Conservation (phyloP, 345 rosid species). For the Corchorus olitorius region DNA sequence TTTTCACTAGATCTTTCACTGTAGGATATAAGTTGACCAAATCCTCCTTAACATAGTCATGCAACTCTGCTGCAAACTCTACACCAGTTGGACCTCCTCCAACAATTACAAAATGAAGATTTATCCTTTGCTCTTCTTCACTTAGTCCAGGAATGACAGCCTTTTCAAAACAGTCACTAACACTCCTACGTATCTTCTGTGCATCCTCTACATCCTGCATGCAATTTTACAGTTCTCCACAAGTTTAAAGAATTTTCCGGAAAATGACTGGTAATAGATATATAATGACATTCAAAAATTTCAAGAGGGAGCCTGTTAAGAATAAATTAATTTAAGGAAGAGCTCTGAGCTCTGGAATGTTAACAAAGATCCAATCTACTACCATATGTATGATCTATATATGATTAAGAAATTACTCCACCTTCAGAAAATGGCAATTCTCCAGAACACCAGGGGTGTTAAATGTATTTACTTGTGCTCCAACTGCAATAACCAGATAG, state of each 20-base stretch:
- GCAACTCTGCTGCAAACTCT: slow-evolving; percentile 98
- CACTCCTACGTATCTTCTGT: slow-evolving; percentile 76
- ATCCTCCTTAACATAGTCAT: slow-evolving; percentile 83
- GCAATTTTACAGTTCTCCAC: slow-evolving; percentile 13
- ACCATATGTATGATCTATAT: neutral
- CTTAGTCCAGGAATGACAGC: slow-evolving; percentile 81
- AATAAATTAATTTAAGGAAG: neutral
- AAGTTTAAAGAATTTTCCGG: neutral
- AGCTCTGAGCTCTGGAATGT: neutral
- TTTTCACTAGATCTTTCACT: slow-evolving; percentile 72
- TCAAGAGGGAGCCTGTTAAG: neutral
- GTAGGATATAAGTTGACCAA: slow-evolving; percentile 63
- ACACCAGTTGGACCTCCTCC: slow-evolving; percentile 99
- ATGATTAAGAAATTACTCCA: slow-evolving; percentile 20
- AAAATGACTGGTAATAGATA: neutral
- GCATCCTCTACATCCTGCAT: slow-evolving; percentile 96
- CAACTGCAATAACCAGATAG: slow-evolving; percentile 82
- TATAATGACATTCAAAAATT: neutral
- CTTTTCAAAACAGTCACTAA: slow-evolving; percentile 90
- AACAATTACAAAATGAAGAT: slow-evolving; percentile 92
- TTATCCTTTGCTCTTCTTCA: slow-evolving; percentile 72
- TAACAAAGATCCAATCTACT: slow-evolving; percentile 2
- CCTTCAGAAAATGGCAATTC: slow-evolving; percentile 96
- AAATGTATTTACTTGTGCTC: slow-evolving; percentile 94
- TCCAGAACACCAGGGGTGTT: slow-evolving; percentile 91